Conservation (phyloP, 2,329 filamentous ascomycete species). For the Arthrobotrys sinensis region DNA sequence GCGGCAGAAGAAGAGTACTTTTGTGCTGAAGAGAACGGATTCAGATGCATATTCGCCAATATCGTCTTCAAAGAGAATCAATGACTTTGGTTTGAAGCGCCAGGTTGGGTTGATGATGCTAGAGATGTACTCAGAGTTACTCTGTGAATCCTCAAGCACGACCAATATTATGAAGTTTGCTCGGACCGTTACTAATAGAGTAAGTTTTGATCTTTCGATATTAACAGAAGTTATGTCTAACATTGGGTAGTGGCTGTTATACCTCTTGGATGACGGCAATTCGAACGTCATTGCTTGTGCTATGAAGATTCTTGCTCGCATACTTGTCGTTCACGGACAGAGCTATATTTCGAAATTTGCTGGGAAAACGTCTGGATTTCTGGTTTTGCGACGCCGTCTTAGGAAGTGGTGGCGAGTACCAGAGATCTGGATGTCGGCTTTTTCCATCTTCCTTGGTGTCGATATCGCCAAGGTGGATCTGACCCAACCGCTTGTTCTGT, state of each 20-base stretch:
- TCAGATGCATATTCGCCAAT: conserved; percentile 64
- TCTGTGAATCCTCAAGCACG: conserved; percentile 79
- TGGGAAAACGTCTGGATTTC: conserved; percentile 87
- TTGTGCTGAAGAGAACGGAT: conserved; percentile 65
- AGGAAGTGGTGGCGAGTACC: conserved; percentile 89
- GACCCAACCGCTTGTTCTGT: conserved; percentile 80
- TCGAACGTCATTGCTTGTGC: conserved; percentile 85
- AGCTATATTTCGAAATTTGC: conserved; percentile 88
- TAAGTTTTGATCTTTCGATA: conserved; percentile 68
- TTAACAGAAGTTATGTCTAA: conserved; percentile 29
- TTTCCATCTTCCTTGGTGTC: conserved; percentile 84
- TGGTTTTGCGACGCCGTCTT: conserved; percentile 81
- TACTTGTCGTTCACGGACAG: conserved; percentile 85
- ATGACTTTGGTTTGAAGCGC: conserved; percentile 71
- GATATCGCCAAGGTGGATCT: conserved; percentile 84
- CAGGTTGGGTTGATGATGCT: conserved; percentile 83
- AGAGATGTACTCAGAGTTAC: conserved; percentile 81
- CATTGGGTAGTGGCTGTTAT: conserved; percentile 83
- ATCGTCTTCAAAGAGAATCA: conserved; percentile 45
- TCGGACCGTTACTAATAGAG: conserved; percentile 94
- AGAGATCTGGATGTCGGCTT: conserved; percentile 90
- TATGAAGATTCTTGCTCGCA: conserved; percentile 84
- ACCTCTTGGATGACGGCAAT: conserved; percentile 89
- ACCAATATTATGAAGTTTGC: conserved; percentile 87
- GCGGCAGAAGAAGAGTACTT: conserved; percentile 69